Percentiles rank a stretch among this genome's conserved stretches.
phyloP scores from a whole-genome alignment of 2,329 filamentous ascomycete species.

The Colletotrichum incanum region DNA sequence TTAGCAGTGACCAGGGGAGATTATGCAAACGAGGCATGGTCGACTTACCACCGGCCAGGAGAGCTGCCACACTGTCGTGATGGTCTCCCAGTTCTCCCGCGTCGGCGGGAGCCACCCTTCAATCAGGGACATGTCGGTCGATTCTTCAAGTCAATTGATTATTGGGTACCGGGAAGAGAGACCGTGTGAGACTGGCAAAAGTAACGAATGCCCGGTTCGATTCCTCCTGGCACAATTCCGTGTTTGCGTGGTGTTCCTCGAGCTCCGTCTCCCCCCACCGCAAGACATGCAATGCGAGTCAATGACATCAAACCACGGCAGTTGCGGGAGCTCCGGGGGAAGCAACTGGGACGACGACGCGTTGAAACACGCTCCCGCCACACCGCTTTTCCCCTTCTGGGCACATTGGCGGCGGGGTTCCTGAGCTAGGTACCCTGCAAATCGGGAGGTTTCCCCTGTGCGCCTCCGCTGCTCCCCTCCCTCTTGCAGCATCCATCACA shows the following conservation, averaged over 20 bases:
- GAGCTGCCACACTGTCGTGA: slow-evolving; percentile 69
- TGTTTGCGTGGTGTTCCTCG: background rate
- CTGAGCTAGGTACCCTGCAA: background rate
- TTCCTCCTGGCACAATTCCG: background rate
- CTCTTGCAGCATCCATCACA: slow-evolving; percentile 3
- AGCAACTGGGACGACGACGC: background rate
- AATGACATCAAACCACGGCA: slow-evolving; percentile 11
- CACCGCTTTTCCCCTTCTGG: slow-evolving; percentile 8
- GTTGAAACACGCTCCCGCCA: background rate
- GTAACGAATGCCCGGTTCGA: background rate
- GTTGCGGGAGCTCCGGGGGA: background rate
- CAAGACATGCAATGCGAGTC: background rate
- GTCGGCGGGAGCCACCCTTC: slow-evolving; percentile 72
- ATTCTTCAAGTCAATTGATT: background rate
- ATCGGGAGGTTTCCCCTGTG: background rate
- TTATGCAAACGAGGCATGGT: background rate
- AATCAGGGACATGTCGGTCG: slow-evolving; percentile 62
- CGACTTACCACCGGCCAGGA: slow-evolving; percentile 65
- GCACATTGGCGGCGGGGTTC: background rate
- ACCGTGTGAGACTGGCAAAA: background rate
- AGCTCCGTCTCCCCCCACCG: too few relatives aligned
- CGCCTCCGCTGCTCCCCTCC: slow-evolving; percentile 6
- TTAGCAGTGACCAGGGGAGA: background rate
- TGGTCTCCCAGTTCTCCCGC: slow-evolving; percentile 69
- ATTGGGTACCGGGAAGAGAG: too few relatives aligned